Percentiles rank a stretch among this genome's conserved stretches.
Evolutionary conservation across 2,329 filamentous ascomycete genomes (phyloP).

Genomic region (Fulvia fulva): DNA sequence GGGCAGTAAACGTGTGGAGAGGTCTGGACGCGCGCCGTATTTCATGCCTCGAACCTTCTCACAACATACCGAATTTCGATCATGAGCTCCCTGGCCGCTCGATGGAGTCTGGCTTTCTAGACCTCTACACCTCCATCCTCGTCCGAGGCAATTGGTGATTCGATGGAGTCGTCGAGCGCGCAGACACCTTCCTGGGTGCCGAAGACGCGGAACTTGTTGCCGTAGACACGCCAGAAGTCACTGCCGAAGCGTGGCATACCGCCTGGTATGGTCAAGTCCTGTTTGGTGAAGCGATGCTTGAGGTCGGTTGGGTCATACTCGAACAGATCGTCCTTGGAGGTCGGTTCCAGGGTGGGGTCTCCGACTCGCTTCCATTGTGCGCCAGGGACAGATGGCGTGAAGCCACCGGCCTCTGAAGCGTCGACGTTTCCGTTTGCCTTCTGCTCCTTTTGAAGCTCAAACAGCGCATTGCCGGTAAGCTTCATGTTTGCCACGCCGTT

Average conservation of each 20-base stretch:
- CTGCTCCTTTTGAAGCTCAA: slow-evolving; percentile 6
- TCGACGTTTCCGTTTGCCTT: slow-evolving; percentile 6
- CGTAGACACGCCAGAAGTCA: slow-evolving; percentile 56
- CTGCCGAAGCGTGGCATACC: slow-evolving; percentile 50
- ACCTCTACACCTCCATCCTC: slow-evolving; percentile 11
- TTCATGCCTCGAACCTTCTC: too few relatives aligned
- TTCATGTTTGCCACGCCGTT: slow-evolving; percentile 17
- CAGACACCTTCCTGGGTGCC: slow-evolving; percentile 54
- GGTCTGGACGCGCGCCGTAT: too few relatives aligned
- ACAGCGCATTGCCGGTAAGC: slow-evolving; percentile 5
- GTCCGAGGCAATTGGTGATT: background rate
- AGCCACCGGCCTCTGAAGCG: slow-evolving; percentile 14
- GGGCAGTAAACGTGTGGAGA: too few relatives aligned
- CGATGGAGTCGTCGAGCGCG: slow-evolving; percentile 18
- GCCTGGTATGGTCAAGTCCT: slow-evolving; percentile 31
- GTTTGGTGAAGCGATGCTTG: slow-evolving; percentile 14
- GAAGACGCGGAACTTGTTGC: slow-evolving; percentile 58
- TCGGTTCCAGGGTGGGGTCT: slow-evolving; percentile 25
- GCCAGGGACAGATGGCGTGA: slow-evolving; percentile 27
- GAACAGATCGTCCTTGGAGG: slow-evolving; percentile 25
- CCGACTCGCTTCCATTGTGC: slow-evolving; percentile 29
- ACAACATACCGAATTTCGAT: background rate
- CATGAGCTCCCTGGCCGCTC: background rate
- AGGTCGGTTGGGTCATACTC: slow-evolving; percentile 23
- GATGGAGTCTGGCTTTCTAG: background rate